Base-by-base conservation (phyloP, 352 stramenopile genomes). In the Paralagenidium karlingii region DNA sequence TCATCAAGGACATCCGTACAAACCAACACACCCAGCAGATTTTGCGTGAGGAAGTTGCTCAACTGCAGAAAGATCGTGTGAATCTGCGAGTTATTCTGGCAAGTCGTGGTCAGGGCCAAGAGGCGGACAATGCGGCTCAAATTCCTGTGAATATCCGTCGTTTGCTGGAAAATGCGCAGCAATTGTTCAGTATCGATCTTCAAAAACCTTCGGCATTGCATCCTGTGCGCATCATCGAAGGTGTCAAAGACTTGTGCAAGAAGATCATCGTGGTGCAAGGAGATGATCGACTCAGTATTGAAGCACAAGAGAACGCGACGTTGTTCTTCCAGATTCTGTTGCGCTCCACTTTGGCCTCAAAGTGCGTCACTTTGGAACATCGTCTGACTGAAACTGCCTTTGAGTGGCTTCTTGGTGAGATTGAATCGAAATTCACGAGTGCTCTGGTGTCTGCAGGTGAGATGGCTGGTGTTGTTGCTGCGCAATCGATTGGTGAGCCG, bases 401-500 rank as follows among this genome's bases (percentile, higher is more conserved):
- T 34, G 83, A 97, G 49, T 98, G 69, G 61, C 60, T 86, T 47
- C 76, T 98, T 40, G 89, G 91, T 44, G 92, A 99, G 67, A 96
- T 98, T 41, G 90, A 98, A 63, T 97, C 86, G 9, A 88, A 96
- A 43, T 99, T 98, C 59, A 91, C 92, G 43, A 86, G 88, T 34
- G 82, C 93, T 21, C 81, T 97, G 49, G 94, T 98, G 7, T 83
- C 81, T 51, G 84, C 96, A 38, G 96, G 96, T 53, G 96, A 99
- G 62, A 98, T 98, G 90, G 93, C 86, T 50, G 96, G 96, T 62
- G 95, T 99, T 24, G 79, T 99, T 34, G 96, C 95, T 11, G 96
- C 96, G 3, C 96, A 99, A 56, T 98, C 89, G 34, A 98, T 99
- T 63, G 96, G 96, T 49, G 95, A 99, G 55, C 96, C 96, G 16